Conservation (phyloP, 129 eudicot genomes). For the Flaveria bidentis region DNA sequence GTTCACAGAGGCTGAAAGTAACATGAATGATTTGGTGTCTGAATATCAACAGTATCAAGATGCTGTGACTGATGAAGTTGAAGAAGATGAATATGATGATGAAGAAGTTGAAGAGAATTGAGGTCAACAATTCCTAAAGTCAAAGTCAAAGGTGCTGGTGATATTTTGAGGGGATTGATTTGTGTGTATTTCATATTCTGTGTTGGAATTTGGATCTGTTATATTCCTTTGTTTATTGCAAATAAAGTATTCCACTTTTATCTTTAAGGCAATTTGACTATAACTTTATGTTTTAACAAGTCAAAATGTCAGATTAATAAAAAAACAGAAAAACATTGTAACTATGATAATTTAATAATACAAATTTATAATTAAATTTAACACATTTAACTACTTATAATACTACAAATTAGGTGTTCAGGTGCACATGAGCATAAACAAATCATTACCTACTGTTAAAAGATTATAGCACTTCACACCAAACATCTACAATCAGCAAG, state of each 20-base stretch:
- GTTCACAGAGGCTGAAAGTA: conserved; percentile 71
- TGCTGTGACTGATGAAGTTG: conserved; percentile 52
- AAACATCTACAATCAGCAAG: conserved; percentile 30
- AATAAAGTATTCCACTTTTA: conserved; percentile 33
- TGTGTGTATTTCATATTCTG: conserved; percentile 27
- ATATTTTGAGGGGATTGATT: conserved; percentile 20
- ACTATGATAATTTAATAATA: background rate
- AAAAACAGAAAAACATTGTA: background rate
- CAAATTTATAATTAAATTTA: background rate
- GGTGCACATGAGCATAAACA: conserved; percentile 24
- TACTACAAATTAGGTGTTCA: background rate
- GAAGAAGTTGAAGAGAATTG: conserved; percentile 45
- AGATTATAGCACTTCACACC: conserved; percentile 40
- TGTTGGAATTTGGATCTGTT: conserved; percentile 18
- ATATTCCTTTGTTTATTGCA: conserved; percentile 20
- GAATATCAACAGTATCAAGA: conserved; percentile 82
- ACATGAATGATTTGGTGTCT: conserved; percentile 75
- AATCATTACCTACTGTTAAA: conserved; percentile 36
- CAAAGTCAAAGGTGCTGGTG: conserved; percentile 28
- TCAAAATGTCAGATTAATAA: background rate
- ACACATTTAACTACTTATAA: background rate
- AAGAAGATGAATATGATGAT: conserved; percentile 46
- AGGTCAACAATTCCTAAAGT: conserved; percentile 16
- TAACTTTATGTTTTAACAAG: background rate
- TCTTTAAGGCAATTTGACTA: background rate